Evolutionary conservation across 2,329 filamentous ascomycete species (phyloP), one percentile per base, ranked within the genome.

Genomic region (Phyllosticta citribraziliensis): DNA sequence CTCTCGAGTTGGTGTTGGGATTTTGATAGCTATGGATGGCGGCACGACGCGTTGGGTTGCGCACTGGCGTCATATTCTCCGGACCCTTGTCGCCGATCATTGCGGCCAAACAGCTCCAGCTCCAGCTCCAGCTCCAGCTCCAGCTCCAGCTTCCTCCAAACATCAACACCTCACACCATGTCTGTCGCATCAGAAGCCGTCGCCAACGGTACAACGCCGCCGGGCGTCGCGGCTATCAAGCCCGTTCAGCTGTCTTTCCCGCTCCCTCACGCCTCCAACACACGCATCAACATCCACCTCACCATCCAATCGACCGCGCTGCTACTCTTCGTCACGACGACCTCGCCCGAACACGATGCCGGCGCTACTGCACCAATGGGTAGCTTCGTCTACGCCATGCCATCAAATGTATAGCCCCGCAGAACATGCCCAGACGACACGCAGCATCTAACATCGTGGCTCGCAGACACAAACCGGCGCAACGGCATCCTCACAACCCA

Each of bases 311-410:
- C 75, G 5, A 80, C 78, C 25, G 82, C 79, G 55, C 70, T 80
- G 11, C 76, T 84, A 52, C 74, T 85, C 11, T 85, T 85, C 69
- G 73, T 86, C 53, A 79, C 81, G 0, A 84, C 80, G 0, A 81
- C 80, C 8, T 63, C 71, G 0, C 75, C 78, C 2, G 69, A 78
- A 1, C 82, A 78, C 20, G 68, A 73, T 1, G 64, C 69, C 25
- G 52, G 66, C 62, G 57, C 68, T 9, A 63, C 69, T 6, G 56
- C 75, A 2, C 66, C 74, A 0, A 81, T 97, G 74, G 93, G 94
- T 2, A 96, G 91, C 56, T 93, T 97, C 70, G 89, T 97, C 54
- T 97, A 96, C 72, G 89, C 92, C 2, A 84, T 99, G 72, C 93
- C 94, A 4, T n/a, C 17, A 17, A 88, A 96, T 76, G 94, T 96